Conservation (phyloP, 345 rosid genomes). For the Linum trigynum region DNA sequence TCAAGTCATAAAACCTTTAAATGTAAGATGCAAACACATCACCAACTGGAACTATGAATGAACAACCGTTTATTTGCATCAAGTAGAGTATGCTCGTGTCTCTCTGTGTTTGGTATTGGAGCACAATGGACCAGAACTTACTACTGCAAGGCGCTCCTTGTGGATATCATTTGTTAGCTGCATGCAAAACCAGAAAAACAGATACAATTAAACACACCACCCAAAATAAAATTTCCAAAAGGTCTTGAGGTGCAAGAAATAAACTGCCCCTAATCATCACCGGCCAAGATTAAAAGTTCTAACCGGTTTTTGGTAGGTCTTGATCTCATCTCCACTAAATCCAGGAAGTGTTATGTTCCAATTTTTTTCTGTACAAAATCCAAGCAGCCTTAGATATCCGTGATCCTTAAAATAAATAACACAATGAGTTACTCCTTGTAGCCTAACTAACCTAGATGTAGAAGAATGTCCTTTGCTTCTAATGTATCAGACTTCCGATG, state of each 20-base stretch:
- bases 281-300: conserved; percentile 14
- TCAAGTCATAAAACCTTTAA: background rate
- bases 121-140: conserved; percentile 28
- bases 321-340: conserved; percentile 78
- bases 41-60: background rate
- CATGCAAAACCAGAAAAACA: conserved; percentile 8
- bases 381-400: conserved; percentile 7
- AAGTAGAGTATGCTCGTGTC: background rate
- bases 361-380: conserved; percentile 56
- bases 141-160: conserved; percentile 79
- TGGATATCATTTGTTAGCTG: conserved; percentile 74
- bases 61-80: background rate
- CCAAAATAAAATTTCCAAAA: background rate
- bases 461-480: conserved; percentile 93
- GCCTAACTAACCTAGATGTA: conserved; percentile 76
- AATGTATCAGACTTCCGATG: conserved; percentile 84
- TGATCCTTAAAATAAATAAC: background rate
- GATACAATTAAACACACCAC: conserved; percentile 1
- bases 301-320: conserved; percentile 76
- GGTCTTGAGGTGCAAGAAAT: background rate
- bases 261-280: background rate
- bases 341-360: conserved; percentile 94
- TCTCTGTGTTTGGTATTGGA: background rate
- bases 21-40: background rate
- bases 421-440: background rate